A percentile compares a stretch with the other conserved stretches of the same genome.
Conservation (phyloP, 1,284 basidiomycete species). For the Marasmius fiardii region DNA sequence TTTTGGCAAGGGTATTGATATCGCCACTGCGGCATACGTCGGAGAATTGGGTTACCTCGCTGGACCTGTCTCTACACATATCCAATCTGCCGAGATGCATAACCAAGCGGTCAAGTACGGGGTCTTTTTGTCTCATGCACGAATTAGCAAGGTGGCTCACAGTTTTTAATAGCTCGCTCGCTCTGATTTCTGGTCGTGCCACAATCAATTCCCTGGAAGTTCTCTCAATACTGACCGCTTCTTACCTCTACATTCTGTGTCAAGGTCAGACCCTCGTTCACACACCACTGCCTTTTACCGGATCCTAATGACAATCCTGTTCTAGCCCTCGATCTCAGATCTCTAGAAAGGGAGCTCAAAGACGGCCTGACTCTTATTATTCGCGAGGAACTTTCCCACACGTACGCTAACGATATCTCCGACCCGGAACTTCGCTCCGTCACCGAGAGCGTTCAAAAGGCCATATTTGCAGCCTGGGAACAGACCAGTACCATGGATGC, state of each 20-base stretch:
- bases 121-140: slow-evolving; percentile 13
- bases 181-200: slow-evolving; percentile 75
- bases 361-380: slow-evolving; percentile 45
- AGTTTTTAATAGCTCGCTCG: slow-evolving; percentile 58
- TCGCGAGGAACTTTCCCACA: slow-evolving; percentile 41
- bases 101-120: slow-evolving; percentile 84
- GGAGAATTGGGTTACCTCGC: slow-evolving; percentile 82
- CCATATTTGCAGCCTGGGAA: slow-evolving; percentile 54
- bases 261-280: slow-evolving; percentile 44
- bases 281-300: background rate
- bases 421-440: slow-evolving; percentile 24
- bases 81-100: slow-evolving; percentile 73
- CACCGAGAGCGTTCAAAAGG: slow-evolving; percentile 30
- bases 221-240: slow-evolving; percentile 67
- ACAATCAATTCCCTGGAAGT: slow-evolving; percentile 77
- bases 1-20: slow-evolving; percentile 83
- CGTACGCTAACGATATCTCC: slow-evolving; percentile 54
- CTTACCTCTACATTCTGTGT: slow-evolving; percentile 74
- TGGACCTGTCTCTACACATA: slow-evolving; percentile 81
- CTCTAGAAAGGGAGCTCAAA: slow-evolving; percentile 64
- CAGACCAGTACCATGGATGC: slow-evolving; percentile 70
- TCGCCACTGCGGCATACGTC: slow-evolving; percentile 78
- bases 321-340: slow-evolving; percentile 73
- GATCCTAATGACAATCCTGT: background rate
- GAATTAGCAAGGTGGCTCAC: slow-evolving; percentile 7